Percentiles rank a stretch among this genome's conserved stretches.
Evolutionary conservation across 345 rosid genomes (phyloP).

Genomic region (Lepidium aucheri): DNA sequence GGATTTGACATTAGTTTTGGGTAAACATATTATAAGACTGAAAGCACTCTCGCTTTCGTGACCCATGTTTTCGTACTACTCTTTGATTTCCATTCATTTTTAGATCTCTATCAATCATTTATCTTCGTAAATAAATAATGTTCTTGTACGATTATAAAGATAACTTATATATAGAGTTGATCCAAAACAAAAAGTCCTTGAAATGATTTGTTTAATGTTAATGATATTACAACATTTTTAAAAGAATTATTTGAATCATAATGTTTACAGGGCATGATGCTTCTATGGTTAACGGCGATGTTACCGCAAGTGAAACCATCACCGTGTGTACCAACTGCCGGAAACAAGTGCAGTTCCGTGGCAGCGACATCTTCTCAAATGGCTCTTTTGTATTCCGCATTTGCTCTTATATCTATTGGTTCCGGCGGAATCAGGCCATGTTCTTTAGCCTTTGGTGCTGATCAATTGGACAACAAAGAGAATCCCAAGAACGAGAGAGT

Average conservation of each 20-base stretch:
- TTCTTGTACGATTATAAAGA: no score
- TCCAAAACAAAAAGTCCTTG: background rate
- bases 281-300: constrained; percentile 69
- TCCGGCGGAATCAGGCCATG: constrained; percentile 79
- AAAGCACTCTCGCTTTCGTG: constrained; percentile 13
- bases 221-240: background rate
- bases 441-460: constrained; percentile 72
- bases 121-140: no score
- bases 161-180: no score
- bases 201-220: background rate
- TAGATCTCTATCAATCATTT: constrained; percentile 2
- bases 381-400: constrained; percentile 34
- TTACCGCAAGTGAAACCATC: constrained; percentile 54
- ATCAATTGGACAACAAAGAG: constrained; percentile 42
- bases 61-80: constrained; percentile 21
- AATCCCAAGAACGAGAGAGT: constrained; percentile 47
- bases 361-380: constrained; percentile 38
- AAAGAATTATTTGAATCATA: background rate
- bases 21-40: constrained; percentile 9
- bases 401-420: constrained; percentile 53
- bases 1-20: constrained; percentile 17
- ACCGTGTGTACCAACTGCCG: constrained; percentile 25
- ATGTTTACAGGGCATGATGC: constrained; percentile 49
- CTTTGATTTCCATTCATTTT: constrained; percentile 11
- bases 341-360: constrained; percentile 33